Conservation (phyloP, 2,329 filamentous ascomycete species). For the Kalmusia sp. region DNA sequence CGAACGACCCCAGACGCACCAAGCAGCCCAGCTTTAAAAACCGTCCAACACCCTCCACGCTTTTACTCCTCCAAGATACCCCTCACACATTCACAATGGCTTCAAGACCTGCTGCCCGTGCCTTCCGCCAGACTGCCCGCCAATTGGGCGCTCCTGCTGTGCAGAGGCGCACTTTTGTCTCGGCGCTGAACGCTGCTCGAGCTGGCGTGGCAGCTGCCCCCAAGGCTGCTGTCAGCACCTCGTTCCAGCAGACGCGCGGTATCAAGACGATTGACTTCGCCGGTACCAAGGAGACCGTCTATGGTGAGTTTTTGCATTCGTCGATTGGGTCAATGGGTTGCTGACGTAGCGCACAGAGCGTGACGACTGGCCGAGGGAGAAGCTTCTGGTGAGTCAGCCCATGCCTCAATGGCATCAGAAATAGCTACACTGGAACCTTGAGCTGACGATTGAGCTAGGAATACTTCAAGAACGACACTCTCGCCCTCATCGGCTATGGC, state of each 20-base stretch:
- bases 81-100: constrained; percentile 68
- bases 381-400: constrained; percentile 80
- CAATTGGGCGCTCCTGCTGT: constrained; percentile 60
- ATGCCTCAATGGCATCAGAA: constrained; percentile 19
- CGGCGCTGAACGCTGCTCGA: constrained; percentile 61
- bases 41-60: constrained; percentile 26
- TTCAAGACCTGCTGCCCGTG: constrained; percentile 73
- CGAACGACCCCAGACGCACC: constrained; percentile 18
- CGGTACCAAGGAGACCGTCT: constrained; percentile 92
- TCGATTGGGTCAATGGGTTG: constrained; percentile 9
- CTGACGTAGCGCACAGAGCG: constrained; percentile 69
- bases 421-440: constrained; percentile 12
- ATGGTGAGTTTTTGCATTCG: constrained; percentile 65
- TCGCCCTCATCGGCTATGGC: constrained; percentile 98
- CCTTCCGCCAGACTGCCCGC: constrained; percentile 64
- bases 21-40: constrained; percentile 34
- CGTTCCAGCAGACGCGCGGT: constrained; percentile 77
- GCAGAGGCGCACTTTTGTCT: constrained; percentile 65
- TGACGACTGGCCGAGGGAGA: constrained; percentile 97
- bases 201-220: constrained; percentile 54
- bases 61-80: constrained; percentile 36
- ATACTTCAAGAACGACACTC: constrained; percentile 99
- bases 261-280: constrained; percentile 99
- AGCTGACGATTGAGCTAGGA: constrained; percentile 65
- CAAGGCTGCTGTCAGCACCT: constrained; percentile 53